Conservation (phyloP, 2,329 filamentous ascomycete species). For the Aaosphaeria arxii region DNA sequence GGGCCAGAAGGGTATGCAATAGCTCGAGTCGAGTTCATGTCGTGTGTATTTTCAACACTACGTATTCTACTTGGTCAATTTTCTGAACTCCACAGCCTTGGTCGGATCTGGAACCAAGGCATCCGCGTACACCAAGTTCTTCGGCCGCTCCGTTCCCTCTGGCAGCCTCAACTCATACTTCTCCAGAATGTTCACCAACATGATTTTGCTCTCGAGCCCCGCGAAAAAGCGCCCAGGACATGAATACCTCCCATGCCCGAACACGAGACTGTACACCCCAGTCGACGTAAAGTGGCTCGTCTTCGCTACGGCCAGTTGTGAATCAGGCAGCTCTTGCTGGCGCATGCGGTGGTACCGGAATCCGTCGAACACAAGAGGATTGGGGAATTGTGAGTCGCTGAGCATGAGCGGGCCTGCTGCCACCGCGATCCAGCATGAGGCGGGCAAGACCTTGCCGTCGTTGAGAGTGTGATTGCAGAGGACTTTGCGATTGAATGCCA, state of each 20-base stretch:
- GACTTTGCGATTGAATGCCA: conserved; percentile 3
- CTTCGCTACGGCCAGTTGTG: background rate
- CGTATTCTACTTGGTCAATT: background rate
- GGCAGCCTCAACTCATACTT: conserved; percentile 2
- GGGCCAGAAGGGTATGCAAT: no score
- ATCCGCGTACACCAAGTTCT: conserved; percentile 1
- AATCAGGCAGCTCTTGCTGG: background rate
- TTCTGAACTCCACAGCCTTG: conserved; percentile 2
- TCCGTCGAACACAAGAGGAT: conserved; percentile 4
- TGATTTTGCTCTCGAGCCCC: conserved; percentile 1
- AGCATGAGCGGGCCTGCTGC: conserved; percentile 1
- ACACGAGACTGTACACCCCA: background rate
- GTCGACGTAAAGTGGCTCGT: conserved; percentile 1
- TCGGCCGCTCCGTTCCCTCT: background rate
- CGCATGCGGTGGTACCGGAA: conserved; percentile 3
- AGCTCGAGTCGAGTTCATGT: no score
- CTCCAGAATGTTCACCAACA: conserved; percentile 1
- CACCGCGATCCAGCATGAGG: conserved; percentile 1
- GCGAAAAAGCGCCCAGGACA: conserved; percentile 3
- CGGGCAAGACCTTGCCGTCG: conserved; percentile 3
- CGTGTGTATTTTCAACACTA: background rate
- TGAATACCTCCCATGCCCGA: conserved; percentile 1
- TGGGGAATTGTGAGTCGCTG: background rate
- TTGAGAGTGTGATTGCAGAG: background rate
- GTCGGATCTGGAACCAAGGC: conserved; percentile 3